These are phyloP conservation scores for Plasmodium billcollinsi DNA, from an alignment of 169 alveolate genomes.

Conservation along the genomic window DNA sequence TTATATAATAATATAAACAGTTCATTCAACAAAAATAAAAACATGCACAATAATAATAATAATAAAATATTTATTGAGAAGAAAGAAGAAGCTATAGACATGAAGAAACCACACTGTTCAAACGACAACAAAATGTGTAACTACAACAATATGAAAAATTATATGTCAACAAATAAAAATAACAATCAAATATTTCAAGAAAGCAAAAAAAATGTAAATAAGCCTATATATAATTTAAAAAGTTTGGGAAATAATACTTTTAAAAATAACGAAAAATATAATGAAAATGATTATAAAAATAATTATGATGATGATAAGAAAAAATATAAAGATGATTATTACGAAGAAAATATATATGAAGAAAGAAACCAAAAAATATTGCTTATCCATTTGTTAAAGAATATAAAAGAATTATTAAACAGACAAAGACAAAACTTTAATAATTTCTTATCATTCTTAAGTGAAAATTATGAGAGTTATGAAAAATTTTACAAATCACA, in stretches of 20 bases:
- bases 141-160: neutral
- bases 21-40: neutral
- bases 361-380: constrained; percentile 42
- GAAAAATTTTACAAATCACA: constrained; percentile 1
- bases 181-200: neutral
- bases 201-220: neutral
- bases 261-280: neutral
- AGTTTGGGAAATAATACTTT: neutral
- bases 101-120: neutral
- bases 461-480: constrained; percentile 61
- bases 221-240: neutral
- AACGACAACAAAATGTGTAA: neutral
- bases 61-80: neutral
- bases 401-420: constrained; percentile 38
- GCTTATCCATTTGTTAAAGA: constrained; percentile 43
- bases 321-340: neutral
- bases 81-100: neutral
- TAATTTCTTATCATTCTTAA: constrained; percentile 40
- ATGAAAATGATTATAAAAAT: neutral
- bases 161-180: neutral
- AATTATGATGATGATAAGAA: neutral
- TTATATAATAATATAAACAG: too few species aligned
- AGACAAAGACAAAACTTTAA: constrained; percentile 56
- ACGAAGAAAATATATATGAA: constrained; percentile 26
- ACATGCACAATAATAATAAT: neutral